phyloP scores from a whole-genome alignment of 345 rosid genomes.

The Eutrema yunnanense region DNA sequence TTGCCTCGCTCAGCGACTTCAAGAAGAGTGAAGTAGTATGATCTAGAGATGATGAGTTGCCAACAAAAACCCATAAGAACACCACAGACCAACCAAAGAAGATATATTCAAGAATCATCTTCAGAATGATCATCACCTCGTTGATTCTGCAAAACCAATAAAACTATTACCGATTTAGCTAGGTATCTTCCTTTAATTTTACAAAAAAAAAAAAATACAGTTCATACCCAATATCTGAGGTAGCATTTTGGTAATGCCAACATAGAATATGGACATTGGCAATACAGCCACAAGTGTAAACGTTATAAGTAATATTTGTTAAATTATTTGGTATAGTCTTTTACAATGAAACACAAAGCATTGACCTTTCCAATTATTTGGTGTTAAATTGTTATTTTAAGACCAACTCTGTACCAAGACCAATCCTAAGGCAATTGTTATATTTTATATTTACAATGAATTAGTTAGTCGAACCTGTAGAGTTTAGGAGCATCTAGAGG shows the following conservation, averaged over 20 bases:
- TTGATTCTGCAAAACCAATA: background rate
- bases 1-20: too few relatives aligned
- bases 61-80: background rate
- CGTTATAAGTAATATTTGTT: too few relatives aligned
- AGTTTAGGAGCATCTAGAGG: too few relatives aligned
- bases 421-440: background rate
- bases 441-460: background rate
- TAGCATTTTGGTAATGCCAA: background rate
- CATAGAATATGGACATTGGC: background rate
- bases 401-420: background rate
- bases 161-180: background rate
- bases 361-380: background rate
- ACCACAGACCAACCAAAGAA: background rate
- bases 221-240: background rate
- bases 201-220: background rate
- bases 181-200: background rate
- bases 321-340: too few relatives aligned
- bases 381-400: background rate
- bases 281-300: conserved; percentile 4
- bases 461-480: too few relatives aligned
- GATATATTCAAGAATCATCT: background rate
- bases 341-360: too few relatives aligned
- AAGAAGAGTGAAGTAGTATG: background rate
- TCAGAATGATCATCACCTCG: background rate
- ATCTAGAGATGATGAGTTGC: background rate